These are phyloP conservation scores for Talaromyces rugulosus DNA, from an alignment of 2,329 filamentous ascomycete genomes.

Conservation along the genomic window DNA sequence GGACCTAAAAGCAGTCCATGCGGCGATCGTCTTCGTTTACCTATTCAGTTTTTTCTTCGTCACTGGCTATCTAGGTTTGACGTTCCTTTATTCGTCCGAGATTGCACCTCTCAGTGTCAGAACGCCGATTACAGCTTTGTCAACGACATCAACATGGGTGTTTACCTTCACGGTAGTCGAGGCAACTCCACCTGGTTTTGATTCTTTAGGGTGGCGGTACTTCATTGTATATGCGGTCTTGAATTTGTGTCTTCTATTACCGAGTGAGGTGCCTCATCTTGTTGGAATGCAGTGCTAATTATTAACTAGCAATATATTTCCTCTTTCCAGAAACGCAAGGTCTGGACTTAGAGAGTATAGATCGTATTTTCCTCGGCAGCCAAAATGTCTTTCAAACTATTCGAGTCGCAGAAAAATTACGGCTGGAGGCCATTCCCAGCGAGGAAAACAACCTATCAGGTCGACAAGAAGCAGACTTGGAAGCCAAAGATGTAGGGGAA, in stretches of 20 bases:
- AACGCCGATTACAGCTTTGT: constrained; percentile 31
- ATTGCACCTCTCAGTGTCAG: constrained; percentile 38
- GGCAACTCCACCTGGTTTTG: constrained; percentile 23
- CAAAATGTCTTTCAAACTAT: too few species aligned
- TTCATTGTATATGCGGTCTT: constrained; percentile 41
- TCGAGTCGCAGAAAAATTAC: too few species aligned
- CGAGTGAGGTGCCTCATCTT: not conserved
- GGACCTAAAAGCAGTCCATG: constrained; percentile 19
- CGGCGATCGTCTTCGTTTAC: constrained; percentile 61
- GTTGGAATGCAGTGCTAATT: too few species aligned
- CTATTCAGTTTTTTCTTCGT: constrained; percentile 64
- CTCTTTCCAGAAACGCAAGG: too few species aligned
- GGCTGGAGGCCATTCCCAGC: too few species aligned
- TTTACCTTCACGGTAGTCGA: constrained; percentile 30
- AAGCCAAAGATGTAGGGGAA: too few species aligned
- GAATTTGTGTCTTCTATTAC: constrained; percentile 25
- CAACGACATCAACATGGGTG: constrained; percentile 33
- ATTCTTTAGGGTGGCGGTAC: constrained; percentile 44
- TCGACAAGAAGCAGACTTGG: too few species aligned
- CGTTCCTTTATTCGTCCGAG: constrained; percentile 37
- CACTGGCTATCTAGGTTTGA: constrained; percentile 52
- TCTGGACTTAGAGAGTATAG: too few species aligned
- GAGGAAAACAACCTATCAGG: too few species aligned
- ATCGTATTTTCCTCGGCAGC: too few species aligned
- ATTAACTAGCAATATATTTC: too few species aligned